A percentile compares a stretch with the other conserved stretches of the same genome.
These are phyloP conservation scores for Leccinellum albellum DNA, from an alignment of 768 basidiomycete species.

Conservation along the genomic window DNA sequence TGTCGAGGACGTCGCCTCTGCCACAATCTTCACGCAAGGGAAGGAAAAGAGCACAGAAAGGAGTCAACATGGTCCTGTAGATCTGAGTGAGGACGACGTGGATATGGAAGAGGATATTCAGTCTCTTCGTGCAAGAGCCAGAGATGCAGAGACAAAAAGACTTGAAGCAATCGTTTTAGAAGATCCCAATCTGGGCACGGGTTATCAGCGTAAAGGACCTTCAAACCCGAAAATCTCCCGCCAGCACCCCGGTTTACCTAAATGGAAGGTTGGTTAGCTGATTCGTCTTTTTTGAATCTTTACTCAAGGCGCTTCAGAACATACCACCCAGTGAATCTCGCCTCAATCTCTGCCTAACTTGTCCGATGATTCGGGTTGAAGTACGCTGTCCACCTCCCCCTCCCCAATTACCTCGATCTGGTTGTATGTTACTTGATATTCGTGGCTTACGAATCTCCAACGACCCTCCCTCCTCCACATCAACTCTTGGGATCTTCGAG, in stretches of 20 bases:
- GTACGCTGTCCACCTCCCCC: constrained; percentile 62
- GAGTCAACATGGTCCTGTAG: constrained; percentile 1
- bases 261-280: constrained; percentile 16
- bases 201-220: constrained; percentile 34
- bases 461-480: constrained; percentile 16
- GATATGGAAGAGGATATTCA: constrained; percentile 14
- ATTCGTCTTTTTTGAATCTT: not conserved
- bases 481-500: constrained; percentile 30
- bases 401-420: constrained; percentile 51
- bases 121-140: constrained; percentile 15
- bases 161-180: constrained; percentile 53
- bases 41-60: not conserved
- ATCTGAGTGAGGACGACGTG: constrained; percentile 10
- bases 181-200: constrained; percentile 53
- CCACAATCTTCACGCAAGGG: constrained; percentile 12
- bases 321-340: not conserved
- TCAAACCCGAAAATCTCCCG: constrained; percentile 5
- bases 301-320: constrained; percentile 12
- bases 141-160: constrained; percentile 38
- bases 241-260: constrained; percentile 1
- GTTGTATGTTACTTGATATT: constrained; percentile 62
- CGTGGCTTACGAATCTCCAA: constrained; percentile 46
- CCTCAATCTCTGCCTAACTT: constrained; percentile 35
- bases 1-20: constrained; percentile 40
- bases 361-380: constrained; percentile 63